Conservation (phyloP, 805 yeast species). For the Pichia nakasei region DNA sequence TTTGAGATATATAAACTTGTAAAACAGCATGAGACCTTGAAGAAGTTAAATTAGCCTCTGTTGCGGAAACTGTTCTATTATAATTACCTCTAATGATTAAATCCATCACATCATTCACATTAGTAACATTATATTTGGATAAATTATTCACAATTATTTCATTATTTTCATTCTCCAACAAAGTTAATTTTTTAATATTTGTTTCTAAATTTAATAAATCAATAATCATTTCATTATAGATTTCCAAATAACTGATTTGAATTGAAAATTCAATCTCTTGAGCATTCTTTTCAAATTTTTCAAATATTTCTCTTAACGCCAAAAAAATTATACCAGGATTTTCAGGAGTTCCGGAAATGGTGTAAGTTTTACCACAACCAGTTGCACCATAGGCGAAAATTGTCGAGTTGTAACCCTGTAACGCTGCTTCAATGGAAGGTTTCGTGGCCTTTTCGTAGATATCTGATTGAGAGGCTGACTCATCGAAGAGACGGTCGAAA, state of each 20-base stretch:
- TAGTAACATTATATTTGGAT: slow-evolving; percentile 49
- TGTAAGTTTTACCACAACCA: slow-evolving; percentile 95
- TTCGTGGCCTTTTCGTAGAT: slow-evolving; percentile 60
- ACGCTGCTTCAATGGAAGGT: slow-evolving; percentile 62
- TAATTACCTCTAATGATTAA: slow-evolving; percentile 62
- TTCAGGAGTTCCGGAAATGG: slow-evolving; percentile 67
- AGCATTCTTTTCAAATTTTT: slow-evolving; percentile 41
- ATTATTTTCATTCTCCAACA: slow-evolving; percentile 64
- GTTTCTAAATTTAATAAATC: slow-evolving; percentile 59
- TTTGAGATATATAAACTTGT: slow-evolving; percentile 63
- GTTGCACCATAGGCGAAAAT: slow-evolving; percentile 97
- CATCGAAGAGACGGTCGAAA: slow-evolving; percentile 74
- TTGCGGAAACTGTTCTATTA: slow-evolving; percentile 76
- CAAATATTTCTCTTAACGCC: slow-evolving; percentile 69
- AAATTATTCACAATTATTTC: slow-evolving; percentile 66
- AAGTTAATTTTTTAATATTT: slow-evolving; percentile 32
- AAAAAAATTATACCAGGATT: slow-evolving; percentile 74
- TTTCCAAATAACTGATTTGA: slow-evolving; percentile 69
- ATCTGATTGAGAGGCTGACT: slow-evolving; percentile 50
- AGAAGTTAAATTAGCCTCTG: slow-evolving; percentile 85
- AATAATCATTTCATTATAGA: slow-evolving; percentile 81
- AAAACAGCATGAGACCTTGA: slow-evolving; percentile 92
- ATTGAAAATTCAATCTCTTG: slow-evolving; percentile 48
- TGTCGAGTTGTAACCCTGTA: slow-evolving; percentile 85
- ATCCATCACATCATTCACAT: slow-evolving; percentile 71